Conservation (phyloP, 169 alveolate species). For the Blepharisma undulans region DNA sequence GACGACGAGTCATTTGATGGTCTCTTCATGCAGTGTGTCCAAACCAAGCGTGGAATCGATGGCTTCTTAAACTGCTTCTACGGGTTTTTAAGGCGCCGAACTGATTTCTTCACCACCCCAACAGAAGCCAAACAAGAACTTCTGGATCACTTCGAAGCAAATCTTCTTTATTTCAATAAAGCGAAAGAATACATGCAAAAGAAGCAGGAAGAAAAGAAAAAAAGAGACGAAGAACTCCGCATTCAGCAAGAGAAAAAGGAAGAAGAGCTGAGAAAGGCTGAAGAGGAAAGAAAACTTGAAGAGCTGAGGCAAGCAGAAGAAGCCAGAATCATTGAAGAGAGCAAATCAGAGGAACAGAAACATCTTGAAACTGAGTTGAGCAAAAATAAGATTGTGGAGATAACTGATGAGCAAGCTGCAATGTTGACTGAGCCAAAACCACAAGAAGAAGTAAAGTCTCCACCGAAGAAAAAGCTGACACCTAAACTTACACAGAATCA, state of each 20-base stretch:
- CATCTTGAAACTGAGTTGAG: slow-evolving; percentile 34
- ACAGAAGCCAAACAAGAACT: slow-evolving; percentile 73
- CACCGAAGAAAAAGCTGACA: slow-evolving; percentile 44
- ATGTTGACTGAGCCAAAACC: slow-evolving; percentile 46
- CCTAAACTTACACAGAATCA: slow-evolving; percentile 43
- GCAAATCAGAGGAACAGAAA: slow-evolving; percentile 14
- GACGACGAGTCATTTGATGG: slow-evolving; percentile 82
- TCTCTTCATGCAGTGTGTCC: slow-evolving; percentile 88
- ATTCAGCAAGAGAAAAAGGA: slow-evolving; percentile 24
- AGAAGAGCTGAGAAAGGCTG: slow-evolving; percentile 60
- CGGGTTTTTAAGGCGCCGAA: slow-evolving; percentile 94
- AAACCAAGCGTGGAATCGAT: slow-evolving; percentile 93
- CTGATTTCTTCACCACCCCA: slow-evolving; percentile 91
- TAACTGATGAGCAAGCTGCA: slow-evolving; percentile 71
- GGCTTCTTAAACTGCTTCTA: slow-evolving; percentile 90
- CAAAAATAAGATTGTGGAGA: slow-evolving; percentile 53
- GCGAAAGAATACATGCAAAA: slow-evolving; percentile 51
- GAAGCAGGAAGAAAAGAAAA: slow-evolving; percentile 45
- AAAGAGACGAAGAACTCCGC: slow-evolving; percentile 32
- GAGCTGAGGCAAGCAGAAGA: slow-evolving; percentile 36
- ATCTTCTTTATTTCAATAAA: slow-evolving; percentile 46
- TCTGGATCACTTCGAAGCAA: slow-evolving; percentile 61
- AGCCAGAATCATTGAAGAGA: slow-evolving; percentile 58
- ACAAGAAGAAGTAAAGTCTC: slow-evolving; percentile 43
- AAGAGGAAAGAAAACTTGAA: not conserved